Conservation (phyloP, 441 rosid genomes). For the Bocquillonia castaneifolia region DNA sequence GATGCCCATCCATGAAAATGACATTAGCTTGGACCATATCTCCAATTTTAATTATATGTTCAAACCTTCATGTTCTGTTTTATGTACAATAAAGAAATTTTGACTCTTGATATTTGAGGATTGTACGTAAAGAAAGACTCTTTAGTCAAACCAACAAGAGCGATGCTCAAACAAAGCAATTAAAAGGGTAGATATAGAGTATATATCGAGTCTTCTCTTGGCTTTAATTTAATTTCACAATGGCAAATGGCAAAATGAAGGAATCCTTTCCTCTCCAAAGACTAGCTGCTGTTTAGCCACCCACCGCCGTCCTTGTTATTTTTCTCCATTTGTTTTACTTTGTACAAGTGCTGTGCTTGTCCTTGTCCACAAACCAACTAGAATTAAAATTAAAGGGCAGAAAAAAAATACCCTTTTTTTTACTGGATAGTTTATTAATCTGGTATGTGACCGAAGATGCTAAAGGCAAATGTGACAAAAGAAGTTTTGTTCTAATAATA, state of each 20-base stretch:
- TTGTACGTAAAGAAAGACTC: background rate
- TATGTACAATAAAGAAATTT: background rate
- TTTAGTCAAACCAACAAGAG: background rate
- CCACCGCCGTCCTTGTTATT: conserved; percentile 3
- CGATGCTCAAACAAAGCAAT: background rate
- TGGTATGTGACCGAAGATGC: conserved; percentile 1
- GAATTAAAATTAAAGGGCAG: conserved; percentile 4
- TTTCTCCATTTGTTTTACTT: conserved; percentile 2
- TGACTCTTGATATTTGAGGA: background rate
- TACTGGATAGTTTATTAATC: background rate
- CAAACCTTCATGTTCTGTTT: background rate
- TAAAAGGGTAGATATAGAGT: background rate
- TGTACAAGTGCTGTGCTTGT: conserved; percentile 22
- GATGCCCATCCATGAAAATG: conserved; percentile 7
- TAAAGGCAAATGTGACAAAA: conserved; percentile 6
- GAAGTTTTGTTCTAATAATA: background rate
- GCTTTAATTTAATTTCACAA: no score
- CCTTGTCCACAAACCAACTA: conserved; percentile 1
- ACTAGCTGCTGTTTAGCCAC: background rate
- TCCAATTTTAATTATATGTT: background rate
- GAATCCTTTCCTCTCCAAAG: conserved; percentile 2
- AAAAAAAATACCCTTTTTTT: background rate
- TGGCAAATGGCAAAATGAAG: background rate
- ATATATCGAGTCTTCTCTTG: background rate
- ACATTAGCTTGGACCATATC: conserved; percentile 4